Conservation (phyloP, 1,284 basidiomycete genomes). For the Peniophora sp. region DNA sequence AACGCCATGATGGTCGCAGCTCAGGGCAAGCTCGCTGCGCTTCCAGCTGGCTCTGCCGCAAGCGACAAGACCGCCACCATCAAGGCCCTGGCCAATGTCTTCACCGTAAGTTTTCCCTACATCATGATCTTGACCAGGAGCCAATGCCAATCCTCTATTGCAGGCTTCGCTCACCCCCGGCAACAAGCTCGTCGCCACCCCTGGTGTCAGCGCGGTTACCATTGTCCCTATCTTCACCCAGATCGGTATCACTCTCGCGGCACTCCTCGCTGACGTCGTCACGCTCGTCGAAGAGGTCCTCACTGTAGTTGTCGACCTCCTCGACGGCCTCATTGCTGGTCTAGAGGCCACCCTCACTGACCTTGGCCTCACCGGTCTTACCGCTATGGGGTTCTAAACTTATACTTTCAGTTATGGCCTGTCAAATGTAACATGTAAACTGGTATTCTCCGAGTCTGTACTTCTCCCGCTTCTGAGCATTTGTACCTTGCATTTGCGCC, state of each 20-base stretch:
- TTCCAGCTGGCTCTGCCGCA: background rate
- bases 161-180: background rate
- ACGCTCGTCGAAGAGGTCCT: no score
- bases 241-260: background rate
- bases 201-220: background rate
- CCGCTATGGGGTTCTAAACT: no score
- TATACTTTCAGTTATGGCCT: no score
- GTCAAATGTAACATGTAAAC: no score
- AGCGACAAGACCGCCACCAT: background rate
- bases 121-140: background rate
- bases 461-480: no score
- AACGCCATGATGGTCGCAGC: background rate
- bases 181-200: background rate
- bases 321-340: no score
- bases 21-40: background rate
- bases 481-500: no score
- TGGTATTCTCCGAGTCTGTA: no score
- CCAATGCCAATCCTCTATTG: background rate
- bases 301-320: no score
- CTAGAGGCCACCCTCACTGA: no score
- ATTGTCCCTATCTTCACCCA: slow-evolving; percentile 1
- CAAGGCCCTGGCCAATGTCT: background rate
- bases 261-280: no score
- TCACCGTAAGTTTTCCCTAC: background rate
- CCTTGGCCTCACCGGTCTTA: no score